Evolutionary conservation across 345 rosid species (phyloP).

Genomic region (Litchi chinensis): DNA sequence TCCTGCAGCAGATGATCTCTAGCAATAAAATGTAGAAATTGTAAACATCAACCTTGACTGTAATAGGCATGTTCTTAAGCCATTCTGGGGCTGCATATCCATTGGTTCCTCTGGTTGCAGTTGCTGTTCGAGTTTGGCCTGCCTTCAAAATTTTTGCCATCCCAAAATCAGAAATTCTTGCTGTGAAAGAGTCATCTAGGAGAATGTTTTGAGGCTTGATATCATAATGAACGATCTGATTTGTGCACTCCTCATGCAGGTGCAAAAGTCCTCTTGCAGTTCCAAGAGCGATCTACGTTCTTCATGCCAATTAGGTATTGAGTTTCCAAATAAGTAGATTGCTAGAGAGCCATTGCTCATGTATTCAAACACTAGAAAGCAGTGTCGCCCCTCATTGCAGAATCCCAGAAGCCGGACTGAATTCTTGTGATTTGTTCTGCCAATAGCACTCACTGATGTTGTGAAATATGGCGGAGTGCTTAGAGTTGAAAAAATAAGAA

Average conservation of each 20-base stretch:
- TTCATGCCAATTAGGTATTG: not conserved
- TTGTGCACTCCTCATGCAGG: not conserved
- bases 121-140: slow-evolving; percentile 32
- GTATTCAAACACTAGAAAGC: not conserved
- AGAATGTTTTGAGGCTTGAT: slow-evolving; percentile 25
- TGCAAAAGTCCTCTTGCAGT: slow-evolving; percentile 11
- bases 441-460: not conserved
- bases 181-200: slow-evolving; percentile 24
- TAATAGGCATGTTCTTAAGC: slow-evolving; percentile 44
- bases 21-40: slow-evolving; percentile 42
- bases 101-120: slow-evolving; percentile 40
- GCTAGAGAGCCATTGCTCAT: slow-evolving; percentile 3
- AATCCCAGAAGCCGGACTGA: not conserved
- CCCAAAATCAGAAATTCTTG: slow-evolving; percentile 43
- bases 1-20: slow-evolving; percentile 45
- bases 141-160: slow-evolving; percentile 38
- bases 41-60: slow-evolving; percentile 48
- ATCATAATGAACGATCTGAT: slow-evolving; percentile 14
- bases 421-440: slow-evolving; percentile 14
- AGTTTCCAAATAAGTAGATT: not conserved
- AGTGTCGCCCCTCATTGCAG: not conserved
- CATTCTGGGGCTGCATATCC: slow-evolving; percentile 50
- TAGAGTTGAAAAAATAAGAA: too few relatives aligned
- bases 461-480: not conserved
- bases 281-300: not conserved